These are phyloP conservation scores for Alloteropsis angusta DNA, from an alignment of 202 grass and related monocot species.

Conservation along the genomic window DNA sequence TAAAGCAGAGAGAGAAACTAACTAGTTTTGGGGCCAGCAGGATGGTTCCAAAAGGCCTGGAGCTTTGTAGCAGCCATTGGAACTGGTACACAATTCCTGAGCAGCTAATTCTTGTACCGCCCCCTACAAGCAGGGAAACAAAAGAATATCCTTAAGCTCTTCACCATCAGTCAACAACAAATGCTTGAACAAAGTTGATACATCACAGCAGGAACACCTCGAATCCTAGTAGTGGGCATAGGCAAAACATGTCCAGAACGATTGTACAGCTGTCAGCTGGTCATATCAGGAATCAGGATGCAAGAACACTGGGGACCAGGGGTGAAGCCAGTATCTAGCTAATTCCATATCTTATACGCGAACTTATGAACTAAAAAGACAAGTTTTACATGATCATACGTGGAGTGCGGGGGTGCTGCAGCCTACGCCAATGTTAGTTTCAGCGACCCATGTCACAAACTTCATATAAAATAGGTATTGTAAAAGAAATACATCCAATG, in stretches of 20 bases:
- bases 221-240: background rate
- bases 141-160: background rate
- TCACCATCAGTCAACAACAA: background rate
- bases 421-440: no score
- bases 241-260: background rate
- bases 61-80: slow-evolving; percentile 20
- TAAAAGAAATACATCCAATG: no score
- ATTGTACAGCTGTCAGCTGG: background rate
- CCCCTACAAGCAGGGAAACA: background rate
- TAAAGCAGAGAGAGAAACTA: background rate
- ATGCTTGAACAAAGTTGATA: background rate
- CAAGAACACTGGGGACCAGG: no score
- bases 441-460: background rate
- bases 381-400: no score
- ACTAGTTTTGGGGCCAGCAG: slow-evolving; percentile 23
- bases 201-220: background rate
- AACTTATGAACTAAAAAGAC: no score
- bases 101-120: background rate
- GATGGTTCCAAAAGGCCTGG: slow-evolving; percentile 21
- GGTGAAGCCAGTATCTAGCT: no score
- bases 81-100: background rate
- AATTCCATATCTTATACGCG: no score
- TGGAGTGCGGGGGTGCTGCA: no score
- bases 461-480: no score
- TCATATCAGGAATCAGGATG: no score